phyloP scores from a whole-genome alignment of 2,329 filamentous ascomycete species.

The Diaporthe sp. region DNA sequence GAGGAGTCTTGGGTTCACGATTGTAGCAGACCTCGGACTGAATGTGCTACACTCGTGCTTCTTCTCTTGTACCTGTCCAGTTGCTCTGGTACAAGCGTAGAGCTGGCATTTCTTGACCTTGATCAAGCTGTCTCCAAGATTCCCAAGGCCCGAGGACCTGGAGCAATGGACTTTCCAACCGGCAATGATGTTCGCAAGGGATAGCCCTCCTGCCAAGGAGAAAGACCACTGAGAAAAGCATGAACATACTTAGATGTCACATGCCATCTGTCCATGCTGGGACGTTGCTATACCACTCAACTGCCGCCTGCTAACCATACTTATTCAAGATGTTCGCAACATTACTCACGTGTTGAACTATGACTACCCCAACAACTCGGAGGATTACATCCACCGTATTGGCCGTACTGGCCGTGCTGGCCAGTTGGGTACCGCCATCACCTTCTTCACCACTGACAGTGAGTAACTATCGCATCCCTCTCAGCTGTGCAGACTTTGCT shows the following conservation, averaged over 20 bases:
- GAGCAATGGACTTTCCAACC: constrained; percentile 65
- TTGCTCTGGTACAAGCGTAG: constrained; percentile 79
- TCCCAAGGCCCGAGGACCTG: constrained; percentile 69
- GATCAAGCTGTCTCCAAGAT: constrained; percentile 78
- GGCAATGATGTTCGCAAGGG: constrained; percentile 68
- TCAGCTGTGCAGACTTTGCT: constrained; percentile 45
- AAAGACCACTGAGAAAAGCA: constrained; percentile 62
- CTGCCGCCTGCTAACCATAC: constrained; percentile 82
- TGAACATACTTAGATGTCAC: constrained; percentile 64
- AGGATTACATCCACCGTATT: constrained; percentile 98
- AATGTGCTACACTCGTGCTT: constrained; percentile 79
- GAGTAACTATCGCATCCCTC: constrained; percentile 60
- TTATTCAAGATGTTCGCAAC: constrained; percentile 96
- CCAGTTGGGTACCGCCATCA: constrained; percentile 95
- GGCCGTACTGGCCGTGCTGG: constrained; percentile 97
- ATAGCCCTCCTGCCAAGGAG: constrained; percentile 72
- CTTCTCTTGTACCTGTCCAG: constrained; percentile 77
- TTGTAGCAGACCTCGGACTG: constrained; percentile 67
- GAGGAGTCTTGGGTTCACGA: constrained; percentile 88
- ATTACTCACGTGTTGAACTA: constrained; percentile 99
- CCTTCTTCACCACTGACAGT: constrained; percentile 99
- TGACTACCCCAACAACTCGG: constrained; percentile 99
- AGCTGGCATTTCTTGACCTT: constrained; percentile 83
- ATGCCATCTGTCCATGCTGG: constrained; percentile 66
- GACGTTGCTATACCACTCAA: constrained; percentile 71